Conservation (phyloP, 2,329 filamentous ascomycete genomes). For the Hypoxylon sp. region DNA sequence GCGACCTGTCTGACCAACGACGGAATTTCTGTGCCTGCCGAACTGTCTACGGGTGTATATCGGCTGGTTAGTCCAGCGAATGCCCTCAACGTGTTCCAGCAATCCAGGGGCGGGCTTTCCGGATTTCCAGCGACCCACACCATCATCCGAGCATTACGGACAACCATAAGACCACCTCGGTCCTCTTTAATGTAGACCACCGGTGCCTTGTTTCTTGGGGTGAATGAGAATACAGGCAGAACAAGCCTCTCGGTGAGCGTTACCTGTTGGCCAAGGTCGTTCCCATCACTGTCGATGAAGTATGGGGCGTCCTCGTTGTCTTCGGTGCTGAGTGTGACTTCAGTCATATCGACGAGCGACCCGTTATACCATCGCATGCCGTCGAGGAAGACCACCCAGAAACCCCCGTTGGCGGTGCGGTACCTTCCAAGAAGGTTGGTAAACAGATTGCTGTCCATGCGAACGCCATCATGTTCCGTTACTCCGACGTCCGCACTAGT, state of each 20-base stretch:
- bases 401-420: neutral
- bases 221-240: conserved; percentile 16
- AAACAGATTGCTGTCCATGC: neutral
- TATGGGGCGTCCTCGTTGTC: neutral
- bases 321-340: conserved; percentile 7
- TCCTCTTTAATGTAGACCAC: conserved; percentile 11
- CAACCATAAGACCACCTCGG: neutral
- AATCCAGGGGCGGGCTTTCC: neutral
- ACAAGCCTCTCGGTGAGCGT: no score
- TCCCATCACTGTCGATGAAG: conserved; percentile 17
- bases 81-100: conserved; percentile 13
- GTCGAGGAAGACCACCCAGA: conserved; percentile 25
- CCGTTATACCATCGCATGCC: conserved; percentile 27
- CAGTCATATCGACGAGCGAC: neutral
- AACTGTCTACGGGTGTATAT: neutral
- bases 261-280: neutral
- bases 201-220: conserved; percentile 1
- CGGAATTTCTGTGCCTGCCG: neutral
- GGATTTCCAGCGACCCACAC: conserved; percentile 4
- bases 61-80: conserved; percentile 5
- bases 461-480: neutral
- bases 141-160: conserved; percentile 24
- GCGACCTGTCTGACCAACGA: conserved; percentile 1
- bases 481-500: neutral
- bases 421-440: neutral